These are phyloP conservation scores for Suhomyces sp. DNA, from an alignment of 805 yeast species.

Conservation along the genomic window DNA sequence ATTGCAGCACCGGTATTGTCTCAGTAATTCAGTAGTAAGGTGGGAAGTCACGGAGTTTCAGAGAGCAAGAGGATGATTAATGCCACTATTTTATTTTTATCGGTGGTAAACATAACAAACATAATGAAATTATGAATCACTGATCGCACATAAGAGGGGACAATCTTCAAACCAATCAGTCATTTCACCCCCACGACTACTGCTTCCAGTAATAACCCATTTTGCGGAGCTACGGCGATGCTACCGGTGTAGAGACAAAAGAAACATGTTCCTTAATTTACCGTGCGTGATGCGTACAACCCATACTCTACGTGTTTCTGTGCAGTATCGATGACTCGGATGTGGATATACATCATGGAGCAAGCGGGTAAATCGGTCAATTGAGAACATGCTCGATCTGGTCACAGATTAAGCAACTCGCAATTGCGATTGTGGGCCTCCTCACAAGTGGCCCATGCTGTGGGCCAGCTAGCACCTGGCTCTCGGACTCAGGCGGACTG, in stretches of 20 bases:
- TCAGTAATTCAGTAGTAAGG: background rate
- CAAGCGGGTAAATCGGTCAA: background rate
- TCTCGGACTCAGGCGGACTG: background rate
- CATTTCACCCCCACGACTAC: background rate
- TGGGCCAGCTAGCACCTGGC: background rate
- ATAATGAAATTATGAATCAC: background rate
- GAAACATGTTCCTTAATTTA: conserved; percentile 4
- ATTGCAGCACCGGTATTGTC: background rate
- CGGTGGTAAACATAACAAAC: background rate
- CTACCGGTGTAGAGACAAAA: background rate
- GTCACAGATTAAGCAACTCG: no score
- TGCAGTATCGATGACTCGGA: conserved; percentile 1
- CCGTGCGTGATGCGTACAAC: conserved; percentile 5
- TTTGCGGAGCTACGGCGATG: background rate
- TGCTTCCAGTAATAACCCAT: background rate
- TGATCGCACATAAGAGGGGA: background rate
- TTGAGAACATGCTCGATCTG: background rate
- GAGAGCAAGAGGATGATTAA: background rate
- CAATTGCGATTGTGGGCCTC: background rate
- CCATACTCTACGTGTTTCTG: background rate
- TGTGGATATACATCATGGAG: background rate
- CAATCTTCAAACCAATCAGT: background rate
- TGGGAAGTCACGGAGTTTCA: background rate
- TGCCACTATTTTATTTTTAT: background rate
- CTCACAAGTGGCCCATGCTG: background rate